Evolutionary conservation across 1,284 basidiomycete genomes (phyloP).

Genomic region (Naganishia cerealis): DNA sequence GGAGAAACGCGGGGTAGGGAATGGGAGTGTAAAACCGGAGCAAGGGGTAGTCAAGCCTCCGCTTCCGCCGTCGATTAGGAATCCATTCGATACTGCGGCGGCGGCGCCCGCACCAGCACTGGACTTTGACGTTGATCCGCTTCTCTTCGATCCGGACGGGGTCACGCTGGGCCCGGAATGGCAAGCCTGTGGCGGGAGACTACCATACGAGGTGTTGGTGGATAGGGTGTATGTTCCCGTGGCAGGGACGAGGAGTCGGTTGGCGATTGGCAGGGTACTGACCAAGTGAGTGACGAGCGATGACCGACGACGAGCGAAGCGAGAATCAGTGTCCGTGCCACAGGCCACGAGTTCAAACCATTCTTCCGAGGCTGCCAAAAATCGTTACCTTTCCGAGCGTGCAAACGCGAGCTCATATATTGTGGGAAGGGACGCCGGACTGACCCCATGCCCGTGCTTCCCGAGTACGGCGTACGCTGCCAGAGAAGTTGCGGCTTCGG

Average conservation of each 20-base stretch:
- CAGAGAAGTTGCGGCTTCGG: no score
- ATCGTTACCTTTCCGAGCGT: no score
- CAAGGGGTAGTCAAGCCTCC: not conserved
- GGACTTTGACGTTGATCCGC: slow-evolving; percentile 54
- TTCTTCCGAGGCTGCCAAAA: no score
- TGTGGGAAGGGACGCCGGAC: no score
- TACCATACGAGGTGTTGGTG: slow-evolving; percentile 80
- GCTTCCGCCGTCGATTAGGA: not conserved
- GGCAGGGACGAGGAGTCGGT: slow-evolving; percentile 76
- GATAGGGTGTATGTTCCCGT: slow-evolving; percentile 68
- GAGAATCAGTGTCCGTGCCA: no score
- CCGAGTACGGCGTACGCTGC: no score
- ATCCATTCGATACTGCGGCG: not conserved
- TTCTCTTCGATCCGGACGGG: slow-evolving; percentile 53
- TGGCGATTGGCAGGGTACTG: slow-evolving; percentile 72
- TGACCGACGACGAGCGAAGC: not conserved
- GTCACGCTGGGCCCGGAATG: slow-evolving; percentile 48
- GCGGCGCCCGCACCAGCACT: slow-evolving; percentile 29
- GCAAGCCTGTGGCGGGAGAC: slow-evolving; percentile 40
- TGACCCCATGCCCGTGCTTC: no score
- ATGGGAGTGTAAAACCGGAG: not conserved
- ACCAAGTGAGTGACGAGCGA: slow-evolving; percentile 62
- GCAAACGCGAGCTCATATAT: no score
- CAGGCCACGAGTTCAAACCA: no score
- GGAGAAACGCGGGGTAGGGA: not conserved